Conservation (phyloP, 2,329 filamentous ascomycete genomes). For the Graphilbum fragrans region DNA sequence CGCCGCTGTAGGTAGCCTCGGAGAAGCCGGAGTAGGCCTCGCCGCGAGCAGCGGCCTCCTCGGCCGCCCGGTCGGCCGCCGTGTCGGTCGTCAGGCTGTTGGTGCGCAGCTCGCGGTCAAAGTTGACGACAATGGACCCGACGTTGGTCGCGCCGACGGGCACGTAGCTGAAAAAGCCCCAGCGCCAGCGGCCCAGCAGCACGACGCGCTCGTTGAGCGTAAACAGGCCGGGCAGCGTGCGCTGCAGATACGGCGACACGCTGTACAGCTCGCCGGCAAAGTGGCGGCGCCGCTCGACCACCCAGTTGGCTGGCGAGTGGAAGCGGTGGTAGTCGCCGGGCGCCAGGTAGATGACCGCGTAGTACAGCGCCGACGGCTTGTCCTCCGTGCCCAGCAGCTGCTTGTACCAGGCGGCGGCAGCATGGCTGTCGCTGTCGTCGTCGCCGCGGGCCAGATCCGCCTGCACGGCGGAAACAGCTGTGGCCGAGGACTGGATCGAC, state of each 20-base stretch:
- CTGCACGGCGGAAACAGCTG: slow-evolving; percentile 64
- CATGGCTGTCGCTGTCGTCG: background rate
- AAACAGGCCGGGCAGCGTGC: slow-evolving; percentile 85
- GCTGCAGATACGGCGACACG: slow-evolving; percentile 88
- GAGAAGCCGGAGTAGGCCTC: slow-evolving; percentile 84
- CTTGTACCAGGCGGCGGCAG: slow-evolving; percentile 53
- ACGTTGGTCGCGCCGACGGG: slow-evolving; percentile 97
- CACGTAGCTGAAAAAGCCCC: slow-evolving; percentile 94
- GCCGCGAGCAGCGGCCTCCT: slow-evolving; percentile 60
- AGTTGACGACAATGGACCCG: slow-evolving; percentile 92
- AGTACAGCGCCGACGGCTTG: slow-evolving; percentile 63
- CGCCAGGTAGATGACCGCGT: slow-evolving; percentile 88
- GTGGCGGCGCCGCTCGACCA: slow-evolving; percentile 87
- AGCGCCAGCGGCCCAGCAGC: slow-evolving; percentile 84
- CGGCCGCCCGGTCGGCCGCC: slow-evolving; percentile 74
- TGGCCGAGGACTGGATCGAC: slow-evolving; percentile 55
- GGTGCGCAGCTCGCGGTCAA: slow-evolving; percentile 85
- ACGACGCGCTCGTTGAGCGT: slow-evolving; percentile 95
- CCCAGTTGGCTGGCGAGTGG: slow-evolving; percentile 91
- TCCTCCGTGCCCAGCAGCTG: slow-evolving; percentile 47
- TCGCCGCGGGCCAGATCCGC: slow-evolving; percentile 55
- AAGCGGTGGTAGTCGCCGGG: slow-evolving; percentile 98
- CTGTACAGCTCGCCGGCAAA: slow-evolving; percentile 94
- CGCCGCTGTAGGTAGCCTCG: slow-evolving; percentile 76
- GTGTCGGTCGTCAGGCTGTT: slow-evolving; percentile 91